Evolutionary conservation across 768 basidiomycete genomes (phyloP), one percentile per base, ranked within the genome.

Genomic region (Lactarius pseudohatsudake): DNA sequence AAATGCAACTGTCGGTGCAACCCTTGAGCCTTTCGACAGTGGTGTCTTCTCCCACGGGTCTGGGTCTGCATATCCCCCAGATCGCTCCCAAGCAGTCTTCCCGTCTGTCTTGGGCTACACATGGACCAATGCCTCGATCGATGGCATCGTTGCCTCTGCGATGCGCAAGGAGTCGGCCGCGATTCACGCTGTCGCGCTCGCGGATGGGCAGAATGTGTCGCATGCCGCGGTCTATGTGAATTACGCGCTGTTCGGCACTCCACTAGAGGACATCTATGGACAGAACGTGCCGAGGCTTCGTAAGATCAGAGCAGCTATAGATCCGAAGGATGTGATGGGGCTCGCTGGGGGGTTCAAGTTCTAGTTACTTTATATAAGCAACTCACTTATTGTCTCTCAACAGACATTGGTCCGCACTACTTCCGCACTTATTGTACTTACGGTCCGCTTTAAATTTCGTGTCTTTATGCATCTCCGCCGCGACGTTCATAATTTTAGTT

Each of bases 81-180:
- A 65, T n/a, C 68, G 68, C 30, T 59, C 60, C 4, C 68, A 59
- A 0, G 45, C 61, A 4, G 6, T 69, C 56, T 58, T 69, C 38
- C 68, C 64, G 10, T 36, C 61, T 16, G 26, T 16, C 41, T 2
- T 59, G 18, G 1, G 10, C 9, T 1, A 47, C 36, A 3, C 34
- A 9, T 69, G 55, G 26, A 22, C 38, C 3, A 59, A 64, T 6
- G 57, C 78, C 18, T 47, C 73, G 5, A 72, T 73, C 1, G 86
- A 87, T 68, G 73, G 72, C 9, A 65, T 70, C 38, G 78, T 86
- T 57, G 73, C 80, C 22, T 54, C 76, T 28, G 80, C 82, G 8
- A 73, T 79, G 20, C 73, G 73, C 20, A 64, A 57, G 3, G 34
- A 28, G 16, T 28, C 64, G 4, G 38, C 26, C 8, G 9, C 55